Conservation (phyloP, 2,329 filamentous ascomycete genomes). For the Grosmannia serpens region DNA sequence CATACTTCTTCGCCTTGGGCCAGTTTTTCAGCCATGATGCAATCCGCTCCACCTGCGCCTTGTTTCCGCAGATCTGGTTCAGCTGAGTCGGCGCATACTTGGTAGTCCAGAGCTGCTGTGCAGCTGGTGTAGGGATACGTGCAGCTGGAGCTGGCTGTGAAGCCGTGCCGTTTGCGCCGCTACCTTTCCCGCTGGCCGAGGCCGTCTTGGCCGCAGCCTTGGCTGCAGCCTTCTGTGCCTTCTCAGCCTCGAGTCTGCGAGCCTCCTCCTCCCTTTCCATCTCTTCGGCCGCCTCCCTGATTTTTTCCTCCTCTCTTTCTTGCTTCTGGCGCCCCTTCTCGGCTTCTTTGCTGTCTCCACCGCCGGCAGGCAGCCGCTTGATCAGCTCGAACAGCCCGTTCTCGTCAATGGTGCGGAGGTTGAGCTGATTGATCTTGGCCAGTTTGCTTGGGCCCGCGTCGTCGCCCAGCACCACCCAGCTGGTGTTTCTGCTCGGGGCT, state of each 20-base stretch:
- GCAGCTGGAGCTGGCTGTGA: conserved; percentile 20
- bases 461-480: conserved; percentile 78
- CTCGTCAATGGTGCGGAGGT: conserved; percentile 88
- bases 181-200: neutral
- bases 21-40: conserved; percentile 80
- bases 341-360: conserved; percentile 78
- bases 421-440: conserved; percentile 66
- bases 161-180: neutral
- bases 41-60: conserved; percentile 77
- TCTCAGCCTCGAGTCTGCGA: conserved; percentile 38
- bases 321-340: conserved; percentile 78
- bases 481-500: conserved; percentile 85
- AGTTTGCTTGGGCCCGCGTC: conserved; percentile 94
- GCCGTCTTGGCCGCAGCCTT: conserved; percentile 18
- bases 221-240: conserved; percentile 40
- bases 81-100: conserved; percentile 86
- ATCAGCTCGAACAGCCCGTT: conserved; percentile 85
- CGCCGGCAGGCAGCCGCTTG: conserved; percentile 65
- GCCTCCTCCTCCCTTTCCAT: conserved; percentile 73
- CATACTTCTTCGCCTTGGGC: conserved; percentile 62
- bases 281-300: conserved; percentile 67
- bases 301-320: conserved; percentile 71
- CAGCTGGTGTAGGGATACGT: conserved; percentile 25
- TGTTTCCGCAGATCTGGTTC: conserved; percentile 91
- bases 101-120: conserved; percentile 69